Conservation (phyloP, 495 filamentous ascomycete genomes). For the Trichoderma reesei region DNA sequence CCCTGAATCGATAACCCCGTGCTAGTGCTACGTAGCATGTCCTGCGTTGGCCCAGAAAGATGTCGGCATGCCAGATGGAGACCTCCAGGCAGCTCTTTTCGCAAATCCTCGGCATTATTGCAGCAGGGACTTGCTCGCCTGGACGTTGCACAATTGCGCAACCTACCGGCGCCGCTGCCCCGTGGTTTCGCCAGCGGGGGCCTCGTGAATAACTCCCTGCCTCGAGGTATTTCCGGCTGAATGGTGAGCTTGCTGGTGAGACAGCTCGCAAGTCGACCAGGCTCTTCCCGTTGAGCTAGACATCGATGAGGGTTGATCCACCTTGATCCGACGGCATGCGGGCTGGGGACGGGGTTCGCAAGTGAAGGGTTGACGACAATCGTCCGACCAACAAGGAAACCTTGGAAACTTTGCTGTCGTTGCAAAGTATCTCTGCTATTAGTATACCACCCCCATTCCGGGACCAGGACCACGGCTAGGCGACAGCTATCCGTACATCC, state of each 20-base stretch:
- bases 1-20: too few relatives aligned
- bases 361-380: background rate
- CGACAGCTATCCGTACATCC: background rate
- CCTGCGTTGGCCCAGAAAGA: background rate
- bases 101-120: background rate
- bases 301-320: background rate
- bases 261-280: constrained; percentile 1
- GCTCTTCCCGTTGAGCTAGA: background rate
- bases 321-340: constrained; percentile 6
- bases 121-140: background rate
- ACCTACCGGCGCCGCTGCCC: background rate
- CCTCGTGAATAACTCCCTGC: background rate
- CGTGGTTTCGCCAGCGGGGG: background rate
- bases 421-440: too few relatives aligned
- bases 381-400: background rate
- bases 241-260: constrained; percentile 8
- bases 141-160: background rate
- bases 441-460: too few relatives aligned
- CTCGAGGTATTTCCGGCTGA: constrained; percentile 5
- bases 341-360: background rate
- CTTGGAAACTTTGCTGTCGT: too few relatives aligned
- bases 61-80: background rate
- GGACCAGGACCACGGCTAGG: background rate
- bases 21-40: constrained; percentile 4
- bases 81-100: background rate